These are phyloP conservation scores for Chlorella sp. DNA, from an alignment of 139 green algal species.

Conservation along the genomic window DNA sequence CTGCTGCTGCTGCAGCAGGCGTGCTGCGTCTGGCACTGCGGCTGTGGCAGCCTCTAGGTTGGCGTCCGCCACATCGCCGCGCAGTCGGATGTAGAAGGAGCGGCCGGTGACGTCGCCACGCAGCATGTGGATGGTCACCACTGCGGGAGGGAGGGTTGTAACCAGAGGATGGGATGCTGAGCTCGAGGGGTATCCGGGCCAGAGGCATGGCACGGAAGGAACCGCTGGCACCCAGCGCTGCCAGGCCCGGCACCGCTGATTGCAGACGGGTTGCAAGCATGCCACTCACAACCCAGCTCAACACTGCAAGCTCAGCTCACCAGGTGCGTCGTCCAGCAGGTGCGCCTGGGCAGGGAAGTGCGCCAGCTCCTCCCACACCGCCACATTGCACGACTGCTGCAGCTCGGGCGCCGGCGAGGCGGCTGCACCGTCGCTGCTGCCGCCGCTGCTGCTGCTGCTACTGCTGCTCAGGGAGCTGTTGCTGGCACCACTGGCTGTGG, in stretches of 20 bases:
- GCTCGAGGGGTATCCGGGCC: not conserved
- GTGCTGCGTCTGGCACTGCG: conserved; percentile 4
- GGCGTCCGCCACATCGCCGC: conserved; percentile 27
- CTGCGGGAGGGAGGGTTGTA: not conserved
- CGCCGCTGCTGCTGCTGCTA: not conserved
- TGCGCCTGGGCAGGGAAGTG: conserved; percentile 33
- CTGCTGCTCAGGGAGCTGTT: not conserved
- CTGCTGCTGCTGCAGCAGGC: conserved; percentile 26
- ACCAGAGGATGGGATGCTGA: not conserved
- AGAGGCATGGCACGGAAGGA: too few species aligned
- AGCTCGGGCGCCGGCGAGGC: not conserved
- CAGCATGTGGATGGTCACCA: conserved; percentile 54
- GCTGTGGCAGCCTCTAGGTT: conserved; percentile 29
- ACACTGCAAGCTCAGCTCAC: not conserved
- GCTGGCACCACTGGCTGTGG: not conserved
- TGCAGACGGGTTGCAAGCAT: too few species aligned
- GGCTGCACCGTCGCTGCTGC: not conserved
- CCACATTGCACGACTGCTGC: conserved; percentile 11
- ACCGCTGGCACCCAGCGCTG: not conserved
- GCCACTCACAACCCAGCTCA: not conserved
- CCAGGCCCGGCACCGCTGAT: too few species aligned
- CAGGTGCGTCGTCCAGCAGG: conserved; percentile 20
- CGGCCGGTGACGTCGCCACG: conserved; percentile 31
- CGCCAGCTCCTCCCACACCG: conserved; percentile 47
- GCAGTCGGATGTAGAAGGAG: conserved; percentile 45